Percentiles rank a stretch among this genome's conserved stretches.
These are phyloP conservation scores for Truncatella angustata DNA, from an alignment of 2,329 filamentous ascomycete genomes.

Conservation along the genomic window DNA sequence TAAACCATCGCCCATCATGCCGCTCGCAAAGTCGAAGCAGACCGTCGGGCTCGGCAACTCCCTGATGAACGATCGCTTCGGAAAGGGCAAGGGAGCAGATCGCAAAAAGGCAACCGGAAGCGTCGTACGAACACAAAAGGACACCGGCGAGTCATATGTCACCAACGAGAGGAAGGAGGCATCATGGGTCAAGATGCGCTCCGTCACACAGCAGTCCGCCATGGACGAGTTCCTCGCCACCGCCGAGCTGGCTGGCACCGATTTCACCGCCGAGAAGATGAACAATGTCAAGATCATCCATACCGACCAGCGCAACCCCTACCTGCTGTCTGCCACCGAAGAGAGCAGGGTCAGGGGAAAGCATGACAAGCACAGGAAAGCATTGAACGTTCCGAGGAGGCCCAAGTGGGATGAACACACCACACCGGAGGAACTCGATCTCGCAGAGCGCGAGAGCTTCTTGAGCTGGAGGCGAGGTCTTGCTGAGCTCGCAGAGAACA, in stretches of 20 bases:
- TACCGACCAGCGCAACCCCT: conserved; percentile 92
- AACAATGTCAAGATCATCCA: conserved; percentile 99
- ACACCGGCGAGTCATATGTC: conserved; percentile 83
- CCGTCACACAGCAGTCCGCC: conserved; percentile 93
- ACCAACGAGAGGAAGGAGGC: conserved; percentile 90
- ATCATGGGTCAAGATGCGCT: conserved; percentile 98
- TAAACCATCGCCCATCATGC: conserved; percentile 41
- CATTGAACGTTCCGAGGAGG: conserved; percentile 84
- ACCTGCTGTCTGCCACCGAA: conserved; percentile 80
- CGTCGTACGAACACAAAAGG: conserved; percentile 69
- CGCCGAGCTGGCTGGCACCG: conserved; percentile 93
- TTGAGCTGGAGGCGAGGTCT: conserved; percentile 86
- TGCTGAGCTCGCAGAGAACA: conserved; percentile 88
- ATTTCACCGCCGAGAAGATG: conserved; percentile 98
- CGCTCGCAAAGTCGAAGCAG: conserved; percentile 87
- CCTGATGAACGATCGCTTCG: conserved; percentile 98
- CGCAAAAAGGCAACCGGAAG: conserved; percentile 68
- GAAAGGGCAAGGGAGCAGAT: conserved; percentile 83
- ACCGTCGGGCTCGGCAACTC: conserved; percentile 91
- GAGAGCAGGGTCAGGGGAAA: conserved; percentile 77
- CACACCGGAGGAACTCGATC: conserved; percentile 78
- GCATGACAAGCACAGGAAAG: conserved; percentile 75
- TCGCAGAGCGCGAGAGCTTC: conserved; percentile 74
- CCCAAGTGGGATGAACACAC: conserved; percentile 86
- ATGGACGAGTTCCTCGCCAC: conserved; percentile 96